These are phyloP conservation scores for Leccinum rimulosum DNA, from an alignment of 768 basidiomycete species.

Conservation along the genomic window DNA sequence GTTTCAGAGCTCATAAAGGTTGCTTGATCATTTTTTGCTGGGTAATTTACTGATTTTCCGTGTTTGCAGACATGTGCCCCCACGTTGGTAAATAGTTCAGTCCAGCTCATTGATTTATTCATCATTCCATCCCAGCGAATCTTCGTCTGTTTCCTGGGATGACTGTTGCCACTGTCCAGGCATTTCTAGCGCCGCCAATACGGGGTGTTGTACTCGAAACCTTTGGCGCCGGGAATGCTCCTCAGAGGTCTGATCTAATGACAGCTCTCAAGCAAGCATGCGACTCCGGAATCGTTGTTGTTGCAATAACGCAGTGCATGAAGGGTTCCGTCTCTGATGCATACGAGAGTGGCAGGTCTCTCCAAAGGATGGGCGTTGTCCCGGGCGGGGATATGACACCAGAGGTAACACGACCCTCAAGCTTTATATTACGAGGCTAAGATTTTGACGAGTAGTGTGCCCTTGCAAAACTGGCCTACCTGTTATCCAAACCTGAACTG, in stretches of 20 bases:
- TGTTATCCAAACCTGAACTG: constrained; percentile 84
- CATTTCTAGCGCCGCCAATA: constrained; percentile 72
- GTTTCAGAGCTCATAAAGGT: constrained; percentile 84
- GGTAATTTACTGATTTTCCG: constrained; percentile 11
- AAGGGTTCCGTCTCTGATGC: constrained; percentile 84
- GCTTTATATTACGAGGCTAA: not conserved
- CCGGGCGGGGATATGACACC: constrained; percentile 93
- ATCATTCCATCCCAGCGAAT: constrained; percentile 50
- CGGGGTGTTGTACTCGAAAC: constrained; percentile 86
- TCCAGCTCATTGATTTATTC: constrained; percentile 3
- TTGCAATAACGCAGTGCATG: constrained; percentile 88
- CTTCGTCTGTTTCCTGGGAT: constrained; percentile 89
- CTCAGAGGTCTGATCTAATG: constrained; percentile 74
- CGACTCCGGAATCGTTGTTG: constrained; percentile 79
- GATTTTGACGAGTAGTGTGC: constrained; percentile 60
- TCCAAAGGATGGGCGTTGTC: constrained; percentile 73
- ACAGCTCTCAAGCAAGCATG: constrained; percentile 78
- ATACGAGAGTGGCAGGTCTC: constrained; percentile 74
- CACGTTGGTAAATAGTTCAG: constrained; percentile 62
- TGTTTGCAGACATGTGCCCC: constrained; percentile 65
- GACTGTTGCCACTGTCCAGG: constrained; percentile 64
- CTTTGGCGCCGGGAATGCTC: constrained; percentile 92
- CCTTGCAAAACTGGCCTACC: constrained; percentile 84
- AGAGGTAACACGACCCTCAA: constrained; percentile 53
- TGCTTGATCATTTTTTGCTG: not conserved